phyloP scores from a whole-genome alignment of 441 rosid genomes.

The Adansonia rubrostipa region DNA sequence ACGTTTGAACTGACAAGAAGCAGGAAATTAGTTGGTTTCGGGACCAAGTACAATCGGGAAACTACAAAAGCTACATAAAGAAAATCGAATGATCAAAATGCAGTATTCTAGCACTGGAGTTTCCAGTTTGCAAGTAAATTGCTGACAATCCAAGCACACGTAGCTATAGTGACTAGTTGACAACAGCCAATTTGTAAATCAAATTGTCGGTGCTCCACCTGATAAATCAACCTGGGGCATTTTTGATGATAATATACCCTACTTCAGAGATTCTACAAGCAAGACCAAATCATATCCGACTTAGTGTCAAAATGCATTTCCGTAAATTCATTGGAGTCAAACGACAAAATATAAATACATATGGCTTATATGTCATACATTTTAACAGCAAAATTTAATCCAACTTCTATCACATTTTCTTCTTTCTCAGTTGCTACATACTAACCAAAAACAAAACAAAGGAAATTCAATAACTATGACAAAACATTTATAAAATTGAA shows the following conservation, averaged over 20 bases:
- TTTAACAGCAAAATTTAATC: neutral
- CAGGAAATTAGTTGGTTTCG: slow-evolving; percentile 31
- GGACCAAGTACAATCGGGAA: neutral
- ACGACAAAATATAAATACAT: neutral
- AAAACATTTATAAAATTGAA: neutral
- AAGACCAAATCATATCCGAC: neutral
- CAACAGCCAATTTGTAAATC: neutral
- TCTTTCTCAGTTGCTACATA: neutral
- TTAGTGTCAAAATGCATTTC: neutral
- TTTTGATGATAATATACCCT: neutral
- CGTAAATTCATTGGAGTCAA: neutral
- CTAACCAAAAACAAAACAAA: neutral
- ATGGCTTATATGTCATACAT: neutral
- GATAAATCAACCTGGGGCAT: neutral
- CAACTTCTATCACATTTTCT: neutral
- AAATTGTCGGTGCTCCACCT: neutral
- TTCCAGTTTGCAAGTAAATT: neutral
- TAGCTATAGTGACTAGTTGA: neutral
- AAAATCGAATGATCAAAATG: neutral
- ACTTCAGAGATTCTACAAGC: neutral
- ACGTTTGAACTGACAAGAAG: slow-evolving; percentile 63
- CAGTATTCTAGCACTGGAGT: neutral
- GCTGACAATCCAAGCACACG: neutral
- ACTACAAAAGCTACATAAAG: neutral
- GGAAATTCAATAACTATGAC: neutral